Evolutionary conservation across 1,284 basidiomycete species (phyloP).

Genomic region (Cryptococcus sp.): DNA sequence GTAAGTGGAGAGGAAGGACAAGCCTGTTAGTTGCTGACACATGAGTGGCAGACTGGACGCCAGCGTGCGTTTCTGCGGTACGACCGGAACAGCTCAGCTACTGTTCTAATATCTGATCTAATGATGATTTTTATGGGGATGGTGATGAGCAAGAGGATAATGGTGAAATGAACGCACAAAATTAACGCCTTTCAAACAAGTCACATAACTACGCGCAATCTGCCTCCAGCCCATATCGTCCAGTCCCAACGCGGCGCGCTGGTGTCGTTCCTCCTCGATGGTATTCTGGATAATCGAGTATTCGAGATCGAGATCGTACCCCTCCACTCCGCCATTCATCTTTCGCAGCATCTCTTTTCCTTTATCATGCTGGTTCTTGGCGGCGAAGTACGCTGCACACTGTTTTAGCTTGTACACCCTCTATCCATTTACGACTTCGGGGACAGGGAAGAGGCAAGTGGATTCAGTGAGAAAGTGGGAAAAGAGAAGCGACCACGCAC

Average conservation of each 20-base stretch:
- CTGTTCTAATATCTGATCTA: no score
- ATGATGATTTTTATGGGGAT: not conserved
- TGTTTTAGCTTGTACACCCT: no score
- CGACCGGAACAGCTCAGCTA: not conserved
- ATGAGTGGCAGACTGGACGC: conserved; percentile 18
- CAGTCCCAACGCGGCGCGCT: conserved; percentile 7
- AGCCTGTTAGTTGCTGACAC: conserved; percentile 26
- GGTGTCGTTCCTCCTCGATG: conserved; percentile 16
- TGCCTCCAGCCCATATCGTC: conserved; percentile 13
- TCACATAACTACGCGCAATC: conserved; percentile 14
- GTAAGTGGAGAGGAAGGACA: conserved; percentile 24
- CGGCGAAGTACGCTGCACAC: conserved; percentile 18
- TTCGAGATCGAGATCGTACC: conserved; percentile 26
- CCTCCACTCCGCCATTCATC: conserved; percentile 22
- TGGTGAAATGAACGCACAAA: not conserved
- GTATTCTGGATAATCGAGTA: conserved; percentile 25
- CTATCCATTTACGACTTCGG: no score
- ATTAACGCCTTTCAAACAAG: conserved; percentile 19
- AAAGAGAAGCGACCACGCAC: conserved; percentile 4
- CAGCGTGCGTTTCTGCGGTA: conserved; percentile 17
- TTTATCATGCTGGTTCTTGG: conserved; percentile 20
- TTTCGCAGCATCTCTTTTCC: conserved; percentile 16
- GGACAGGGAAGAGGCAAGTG: no score
- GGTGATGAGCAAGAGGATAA: not conserved
- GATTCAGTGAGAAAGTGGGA: no score